phyloP scores from a whole-genome alignment of 2,329 filamentous ascomycete genomes.

The Fusarium tanahbumbuense region DNA sequence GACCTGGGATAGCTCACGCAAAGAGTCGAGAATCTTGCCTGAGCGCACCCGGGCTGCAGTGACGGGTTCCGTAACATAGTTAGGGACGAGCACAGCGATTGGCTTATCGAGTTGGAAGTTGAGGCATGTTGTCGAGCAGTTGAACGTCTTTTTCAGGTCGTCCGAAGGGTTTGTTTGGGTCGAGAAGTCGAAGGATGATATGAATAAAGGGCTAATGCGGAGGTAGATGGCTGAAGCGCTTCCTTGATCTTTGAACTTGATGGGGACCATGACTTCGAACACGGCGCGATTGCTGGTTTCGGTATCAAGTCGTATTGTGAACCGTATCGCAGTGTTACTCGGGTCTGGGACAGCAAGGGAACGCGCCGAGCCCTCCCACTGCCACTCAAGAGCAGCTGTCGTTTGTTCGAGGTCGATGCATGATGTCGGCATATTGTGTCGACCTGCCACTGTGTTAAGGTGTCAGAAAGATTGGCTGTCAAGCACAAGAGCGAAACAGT shows the following conservation, averaged over 20 bases:
- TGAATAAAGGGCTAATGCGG: constrained; percentile 1
- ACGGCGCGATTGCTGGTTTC: not conserved
- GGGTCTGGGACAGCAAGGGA: constrained; percentile 7
- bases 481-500: not conserved
- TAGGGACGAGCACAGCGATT: not conserved
- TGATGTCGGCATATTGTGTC: not conserved
- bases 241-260: constrained; percentile 15
- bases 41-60: constrained; percentile 3
- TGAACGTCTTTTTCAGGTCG: not conserved
- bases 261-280: constrained; percentile 17
- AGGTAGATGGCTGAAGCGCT: constrained; percentile 11
- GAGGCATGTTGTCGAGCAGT: not conserved
- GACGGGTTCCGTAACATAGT: constrained; percentile 1
- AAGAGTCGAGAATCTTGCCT: constrained; percentile 6
- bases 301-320: constrained; percentile 1
- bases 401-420: constrained; percentile 1
- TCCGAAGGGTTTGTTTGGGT: not conserved
- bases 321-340: not conserved
- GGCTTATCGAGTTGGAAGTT: not conserved
- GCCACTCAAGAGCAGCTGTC: constrained; percentile 12
- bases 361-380: not conserved
- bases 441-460: not conserved
- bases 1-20: constrained; percentile 1
- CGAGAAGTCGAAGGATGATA: constrained; percentile 1
- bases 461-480: not conserved